Conservation (phyloP, 1,284 basidiomycete genomes). For the Apiotrichum veenhuisii region DNA sequence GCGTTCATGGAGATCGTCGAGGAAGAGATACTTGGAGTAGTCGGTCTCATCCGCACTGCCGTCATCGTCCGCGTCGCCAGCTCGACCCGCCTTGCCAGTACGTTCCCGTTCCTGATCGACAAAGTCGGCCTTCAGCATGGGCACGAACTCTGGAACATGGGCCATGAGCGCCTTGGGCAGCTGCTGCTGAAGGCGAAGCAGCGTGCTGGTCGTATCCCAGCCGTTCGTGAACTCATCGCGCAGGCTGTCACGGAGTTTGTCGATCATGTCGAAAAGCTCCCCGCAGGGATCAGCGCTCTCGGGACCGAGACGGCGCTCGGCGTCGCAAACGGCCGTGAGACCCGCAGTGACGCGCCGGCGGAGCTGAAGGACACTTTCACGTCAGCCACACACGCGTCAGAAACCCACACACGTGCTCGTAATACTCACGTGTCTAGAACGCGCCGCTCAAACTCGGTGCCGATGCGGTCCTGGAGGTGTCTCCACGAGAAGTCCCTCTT, state of each 20-base stretch:
- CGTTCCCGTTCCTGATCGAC: not conserved
- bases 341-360: not conserved
- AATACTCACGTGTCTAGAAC: slow-evolving; percentile 14
- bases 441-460: not conserved
- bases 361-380: not conserved
- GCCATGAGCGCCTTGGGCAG: not conserved
- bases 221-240: not conserved
- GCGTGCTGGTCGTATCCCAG: not conserved
- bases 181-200: not conserved
- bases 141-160: slow-evolving; percentile 1
- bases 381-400: slow-evolving; percentile 8
- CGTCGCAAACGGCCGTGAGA: not conserved
- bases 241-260: not conserved
- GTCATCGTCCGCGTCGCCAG: slow-evolving; percentile 7
- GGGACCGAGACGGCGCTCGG: not conserved
- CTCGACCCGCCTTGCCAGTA: not conserved
- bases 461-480: not conserved
- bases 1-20: not conserved
- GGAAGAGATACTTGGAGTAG: not conserved
- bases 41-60: not conserved
- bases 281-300: not conserved
- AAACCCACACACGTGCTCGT: too few relatives aligned
- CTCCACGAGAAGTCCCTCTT: slow-evolving; percentile 13
- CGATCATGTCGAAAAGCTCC: not conserved
- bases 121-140: not conserved